phyloP scores from a whole-genome alignment of 2,329 filamentous ascomycete species.

The Pseudogymnoascus pannorum region DNA sequence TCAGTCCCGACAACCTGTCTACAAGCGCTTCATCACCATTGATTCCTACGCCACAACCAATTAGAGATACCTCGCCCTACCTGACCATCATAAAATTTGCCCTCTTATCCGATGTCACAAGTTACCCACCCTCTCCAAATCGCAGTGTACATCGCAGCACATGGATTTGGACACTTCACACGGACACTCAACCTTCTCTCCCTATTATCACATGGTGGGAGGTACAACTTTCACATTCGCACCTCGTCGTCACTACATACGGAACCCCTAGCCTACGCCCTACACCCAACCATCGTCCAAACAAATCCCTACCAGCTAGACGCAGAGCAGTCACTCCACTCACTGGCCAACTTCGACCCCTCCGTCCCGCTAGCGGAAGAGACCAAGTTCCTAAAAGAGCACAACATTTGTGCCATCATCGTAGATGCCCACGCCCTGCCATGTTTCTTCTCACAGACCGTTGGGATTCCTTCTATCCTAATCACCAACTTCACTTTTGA shows the following conservation, averaged over 20 bases:
- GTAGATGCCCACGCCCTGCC: constrained; percentile 13
- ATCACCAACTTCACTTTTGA: constrained; percentile 17
- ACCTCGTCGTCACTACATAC: constrained; percentile 12
- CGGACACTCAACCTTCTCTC: constrained; percentile 34
- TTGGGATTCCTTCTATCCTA: constrained; percentile 13
- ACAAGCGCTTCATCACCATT: not conserved
- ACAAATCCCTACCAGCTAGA: constrained; percentile 15
- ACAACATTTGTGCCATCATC: constrained; percentile 12
- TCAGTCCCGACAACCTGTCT: not conserved
- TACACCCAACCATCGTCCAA: constrained; percentile 14
- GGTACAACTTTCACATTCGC: constrained; percentile 15
- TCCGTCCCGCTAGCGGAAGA: constrained; percentile 11
- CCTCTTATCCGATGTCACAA: constrained; percentile 10
- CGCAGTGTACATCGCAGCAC: constrained; percentile 13
- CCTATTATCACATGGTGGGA: constrained; percentile 19
- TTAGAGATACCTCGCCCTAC: not conserved
- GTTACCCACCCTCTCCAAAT: constrained; percentile 16
- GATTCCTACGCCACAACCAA: too few relatives aligned
- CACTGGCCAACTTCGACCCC: constrained; percentile 11
- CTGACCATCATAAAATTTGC: not conserved
- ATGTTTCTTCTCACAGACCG: constrained; percentile 12
- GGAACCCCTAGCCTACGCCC: constrained; percentile 3
- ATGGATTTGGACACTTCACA: constrained; percentile 21
- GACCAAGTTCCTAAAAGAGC: constrained; percentile 11
- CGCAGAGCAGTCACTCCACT: constrained; percentile 12